Conservation (phyloP, 2,329 filamentous ascomycete genomes). For the Microascus cirrosus region DNA sequence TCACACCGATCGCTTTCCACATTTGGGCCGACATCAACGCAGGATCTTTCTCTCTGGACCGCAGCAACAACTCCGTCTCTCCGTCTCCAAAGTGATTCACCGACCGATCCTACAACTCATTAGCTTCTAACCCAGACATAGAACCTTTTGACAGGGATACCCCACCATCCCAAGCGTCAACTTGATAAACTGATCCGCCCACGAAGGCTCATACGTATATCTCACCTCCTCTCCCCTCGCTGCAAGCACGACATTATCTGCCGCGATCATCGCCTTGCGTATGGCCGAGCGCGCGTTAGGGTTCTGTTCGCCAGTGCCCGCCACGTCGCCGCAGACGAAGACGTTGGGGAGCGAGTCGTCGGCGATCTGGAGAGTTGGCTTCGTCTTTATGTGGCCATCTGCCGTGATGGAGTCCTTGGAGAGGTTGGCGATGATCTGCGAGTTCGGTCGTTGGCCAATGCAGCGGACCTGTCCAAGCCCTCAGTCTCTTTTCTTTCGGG, state of each 20-base stretch:
- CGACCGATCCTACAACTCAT: conserved; percentile 27
- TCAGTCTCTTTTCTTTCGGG: conserved; percentile 1
- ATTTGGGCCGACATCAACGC: conserved; percentile 29
- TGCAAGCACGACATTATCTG: conserved; percentile 39
- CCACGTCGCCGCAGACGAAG: conserved; percentile 55
- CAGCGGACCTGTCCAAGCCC: conserved; percentile 37
- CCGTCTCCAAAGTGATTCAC: conserved; percentile 30
- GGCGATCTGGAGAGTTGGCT: conserved; percentile 43
- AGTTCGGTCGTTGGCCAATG: conserved; percentile 48
- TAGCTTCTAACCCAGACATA: not conserved
- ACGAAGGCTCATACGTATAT: conserved; percentile 27
- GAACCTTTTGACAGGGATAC: not conserved
- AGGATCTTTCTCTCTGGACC: conserved; percentile 26
- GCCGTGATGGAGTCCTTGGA: conserved; percentile 30
- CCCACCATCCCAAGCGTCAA: conserved; percentile 41
- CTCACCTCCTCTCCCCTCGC: conserved; percentile 27
- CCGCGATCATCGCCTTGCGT: conserved; percentile 39
- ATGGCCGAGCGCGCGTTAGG: conserved; percentile 44
- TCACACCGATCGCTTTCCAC: conserved; percentile 31
- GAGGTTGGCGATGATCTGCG: conserved; percentile 29
- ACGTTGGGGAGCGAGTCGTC: conserved; percentile 36
- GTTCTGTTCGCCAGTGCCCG: conserved; percentile 34
- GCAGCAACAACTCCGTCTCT: conserved; percentile 28
- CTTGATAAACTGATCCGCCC: conserved; percentile 39
- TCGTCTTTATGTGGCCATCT: conserved; percentile 40